Conservation (phyloP, 768 basidiomycete species). For the Pleurotus sapidus region DNA sequence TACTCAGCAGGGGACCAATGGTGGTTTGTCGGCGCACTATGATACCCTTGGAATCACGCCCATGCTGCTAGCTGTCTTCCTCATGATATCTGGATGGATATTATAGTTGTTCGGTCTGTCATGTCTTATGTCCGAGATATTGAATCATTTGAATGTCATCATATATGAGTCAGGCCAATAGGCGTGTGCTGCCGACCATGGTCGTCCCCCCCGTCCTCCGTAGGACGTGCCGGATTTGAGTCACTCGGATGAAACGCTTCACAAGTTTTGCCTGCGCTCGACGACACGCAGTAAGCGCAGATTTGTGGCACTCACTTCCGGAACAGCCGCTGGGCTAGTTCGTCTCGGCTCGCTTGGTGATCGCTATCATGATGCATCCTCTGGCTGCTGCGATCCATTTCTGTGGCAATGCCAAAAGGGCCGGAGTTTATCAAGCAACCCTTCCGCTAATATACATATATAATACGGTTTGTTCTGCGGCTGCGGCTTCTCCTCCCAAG, state of each 20-base stretch:
- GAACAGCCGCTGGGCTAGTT: constrained; percentile 7
- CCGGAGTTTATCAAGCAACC: constrained; percentile 1
- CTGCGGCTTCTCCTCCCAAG: not conserved
- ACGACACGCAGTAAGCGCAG: no score
- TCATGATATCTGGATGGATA: no score
- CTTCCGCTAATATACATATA: constrained; percentile 2
- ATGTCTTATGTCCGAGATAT: no score
- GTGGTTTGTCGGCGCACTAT: not conserved
- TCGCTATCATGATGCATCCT: constrained; percentile 6
- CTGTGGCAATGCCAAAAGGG: constrained; percentile 6
- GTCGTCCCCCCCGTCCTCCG: no score
- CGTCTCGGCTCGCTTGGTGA: not conserved
- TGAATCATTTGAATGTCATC: no score
- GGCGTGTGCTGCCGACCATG: no score
- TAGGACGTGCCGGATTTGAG: no score
- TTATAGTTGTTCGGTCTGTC: no score
- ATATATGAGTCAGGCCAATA: no score
- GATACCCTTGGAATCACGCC: not conserved
- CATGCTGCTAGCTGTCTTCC: not conserved
- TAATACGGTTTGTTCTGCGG: constrained; percentile 3
- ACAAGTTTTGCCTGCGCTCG: no score
- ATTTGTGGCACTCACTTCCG: not conserved
- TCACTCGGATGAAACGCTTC: no score
- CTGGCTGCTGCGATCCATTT: constrained; percentile 6
- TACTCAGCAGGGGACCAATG: constrained; percentile 15